Conservation (phyloP, 179 eudicot genomes). For the Heliamphora pulchella region DNA sequence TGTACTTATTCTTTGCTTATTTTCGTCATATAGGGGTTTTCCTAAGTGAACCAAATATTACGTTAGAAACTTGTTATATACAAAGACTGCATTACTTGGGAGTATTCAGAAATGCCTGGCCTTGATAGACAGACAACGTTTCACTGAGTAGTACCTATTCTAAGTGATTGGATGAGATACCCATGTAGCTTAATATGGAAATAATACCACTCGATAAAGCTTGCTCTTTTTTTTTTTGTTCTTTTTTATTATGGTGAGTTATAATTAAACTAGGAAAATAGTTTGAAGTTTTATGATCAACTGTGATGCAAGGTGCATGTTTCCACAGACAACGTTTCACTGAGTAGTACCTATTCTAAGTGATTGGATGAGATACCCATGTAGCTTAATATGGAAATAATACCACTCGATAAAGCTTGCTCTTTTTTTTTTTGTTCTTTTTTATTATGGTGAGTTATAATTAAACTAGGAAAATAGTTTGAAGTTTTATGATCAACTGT, state of each 20-base stretch:
- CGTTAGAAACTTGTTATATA: neutral
- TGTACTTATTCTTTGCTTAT: neutral
- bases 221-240: neutral
- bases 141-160: neutral
- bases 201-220: neutral
- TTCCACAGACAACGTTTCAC: neutral
- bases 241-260: neutral
- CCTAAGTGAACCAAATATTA: conserved; percentile 1
- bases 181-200: conserved; percentile 1
- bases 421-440: neutral
- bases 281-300: neutral
- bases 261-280: conserved; percentile 2
- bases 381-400: neutral
- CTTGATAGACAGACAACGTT: neutral
- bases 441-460: neutral
- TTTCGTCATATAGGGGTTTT: neutral
- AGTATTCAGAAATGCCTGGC: too few relatives aligned
- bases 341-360: neutral
- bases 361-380: neutral
- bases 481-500: neutral
- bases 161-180: neutral
- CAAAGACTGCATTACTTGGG: too few relatives aligned
- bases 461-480: conserved; percentile 1
- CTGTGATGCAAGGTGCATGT: neutral
- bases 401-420: neutral